Percentiles rank a stretch among this genome's conserved stretches.
phyloP scores from a whole-genome alignment of 768 basidiomycete genomes.

The Galerina sulciceps region DNA sequence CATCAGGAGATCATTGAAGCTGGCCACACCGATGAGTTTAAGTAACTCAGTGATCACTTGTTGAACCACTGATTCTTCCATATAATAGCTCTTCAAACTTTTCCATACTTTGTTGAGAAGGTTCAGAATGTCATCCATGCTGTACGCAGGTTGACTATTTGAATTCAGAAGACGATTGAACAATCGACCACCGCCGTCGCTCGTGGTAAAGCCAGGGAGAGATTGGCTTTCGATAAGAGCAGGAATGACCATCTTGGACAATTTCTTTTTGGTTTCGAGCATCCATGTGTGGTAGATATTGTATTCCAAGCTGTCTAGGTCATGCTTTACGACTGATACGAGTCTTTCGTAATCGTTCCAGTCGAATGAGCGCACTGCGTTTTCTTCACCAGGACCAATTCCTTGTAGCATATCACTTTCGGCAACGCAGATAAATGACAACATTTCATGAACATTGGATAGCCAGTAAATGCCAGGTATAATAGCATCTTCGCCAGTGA shows the following conservation, averaged over 20 bases:
- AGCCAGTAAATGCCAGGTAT: conserved; percentile 98
- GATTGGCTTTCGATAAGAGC: conserved; percentile 98
- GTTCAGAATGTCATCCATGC: conserved; percentile 98
- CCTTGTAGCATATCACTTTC: conserved; percentile 98
- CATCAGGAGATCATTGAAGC: conserved; percentile 99
- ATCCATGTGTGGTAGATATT: conserved; percentile 99
- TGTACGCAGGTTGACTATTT: conserved; percentile 87
- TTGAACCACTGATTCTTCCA: conserved; percentile 96
- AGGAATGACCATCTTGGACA: conserved; percentile 99
- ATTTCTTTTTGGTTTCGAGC: conserved; percentile 94
- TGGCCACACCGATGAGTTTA: conserved; percentile 94
- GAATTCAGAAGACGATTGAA: conserved; percentile 92
- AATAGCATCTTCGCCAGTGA: conserved; percentile 92
- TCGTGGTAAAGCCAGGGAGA: conserved; percentile 95
- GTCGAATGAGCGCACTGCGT: conserved; percentile 88
- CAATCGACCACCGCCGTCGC: conserved; percentile 89
- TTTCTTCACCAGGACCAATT: conserved; percentile 95
- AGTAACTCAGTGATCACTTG: conserved; percentile 95
- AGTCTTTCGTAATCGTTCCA: conserved; percentile 97
- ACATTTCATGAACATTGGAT: conserved; percentile 99
- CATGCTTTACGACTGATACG: conserved; percentile 98
- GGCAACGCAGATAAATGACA: conserved; percentile 98
- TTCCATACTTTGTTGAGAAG: conserved; percentile 98
- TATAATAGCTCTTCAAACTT: conserved; percentile 96
- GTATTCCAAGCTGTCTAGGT: conserved; percentile 97